Base-by-base conservation (phyloP, 1,284 basidiomycete genomes). In the Papiliotrema terrestris region DNA sequence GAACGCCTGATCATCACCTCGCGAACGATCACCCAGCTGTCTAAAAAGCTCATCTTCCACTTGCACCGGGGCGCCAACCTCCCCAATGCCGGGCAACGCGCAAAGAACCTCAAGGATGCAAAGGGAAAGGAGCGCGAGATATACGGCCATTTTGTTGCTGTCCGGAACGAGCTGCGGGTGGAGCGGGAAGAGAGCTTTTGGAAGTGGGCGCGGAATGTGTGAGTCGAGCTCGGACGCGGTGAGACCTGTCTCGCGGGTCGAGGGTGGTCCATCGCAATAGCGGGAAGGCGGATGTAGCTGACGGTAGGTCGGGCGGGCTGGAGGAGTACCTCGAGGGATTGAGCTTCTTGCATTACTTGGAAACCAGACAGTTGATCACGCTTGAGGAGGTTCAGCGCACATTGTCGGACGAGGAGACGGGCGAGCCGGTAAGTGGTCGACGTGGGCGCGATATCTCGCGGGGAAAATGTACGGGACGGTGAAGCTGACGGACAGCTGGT, bases 261-360 rank as follows among this genome's bases (percentile, higher is more conserved):
- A n/a, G n/a, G n/a, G n/a, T n/a, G n/a, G n/a, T n/a, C n/a, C n/a
- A n/a, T n/a, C n/a, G n/a, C n/a, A n/a, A n/a, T 26, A n/a, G 36
- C 20, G 15, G 26, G 41, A 14, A 15, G 14, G 17, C 39, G 13
- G 22, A n/a, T 23, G 51, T n/a, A 23, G 25, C 13, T 41, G 49
- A 25, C 6, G 0, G 9, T 51, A 76, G 77, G 17, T 73, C 78
- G 1, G 71, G 72, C 8, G 78, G 89, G 8, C 74, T 92, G 42
- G 89, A 94, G 72, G 91, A 94, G 73, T 93, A 94, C 78, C 92
- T 97, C 61, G 95, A 98, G 73, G 93, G 88, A 0, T 78, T 93
- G 54, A 88, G 90, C 59, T 94, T 97, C 72, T 83, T 89, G 13
- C 84, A 95, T 75, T 98, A 90, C 71, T 82, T 98, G 35, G 84